Evolutionary conservation across 108 stramenopile species (phyloP).

Genomic region (Schizochytrium sp.): DNA sequence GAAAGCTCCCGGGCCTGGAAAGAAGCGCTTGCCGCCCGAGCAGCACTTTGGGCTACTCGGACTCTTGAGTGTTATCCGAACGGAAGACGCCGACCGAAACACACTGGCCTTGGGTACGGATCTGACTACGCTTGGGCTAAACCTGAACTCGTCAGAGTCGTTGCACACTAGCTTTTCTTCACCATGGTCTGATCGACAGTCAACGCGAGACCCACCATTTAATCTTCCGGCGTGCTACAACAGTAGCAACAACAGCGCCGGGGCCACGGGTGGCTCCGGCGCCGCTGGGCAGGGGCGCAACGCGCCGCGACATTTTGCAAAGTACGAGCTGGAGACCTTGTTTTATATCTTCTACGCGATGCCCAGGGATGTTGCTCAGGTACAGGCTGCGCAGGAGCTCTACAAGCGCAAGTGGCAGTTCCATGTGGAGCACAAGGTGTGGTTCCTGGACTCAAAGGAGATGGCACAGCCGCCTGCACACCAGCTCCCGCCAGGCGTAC

Average conservation of each 20-base stretch:
- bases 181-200: conserved; percentile 76
- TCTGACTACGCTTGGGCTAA: conserved; percentile 84
- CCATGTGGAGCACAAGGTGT: conserved; percentile 85
- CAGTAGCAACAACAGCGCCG: conserved; percentile 74
- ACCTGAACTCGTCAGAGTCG: conserved; percentile 78
- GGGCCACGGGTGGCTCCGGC: neutral
- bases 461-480: neutral
- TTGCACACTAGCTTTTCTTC: conserved; percentile 83
- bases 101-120: conserved; percentile 86
- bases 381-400: conserved; percentile 92
- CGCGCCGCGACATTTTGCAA: conserved; percentile 60
- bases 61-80: conserved; percentile 82
- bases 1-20: neutral
- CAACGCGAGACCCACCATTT: conserved; percentile 79
- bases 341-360: conserved; percentile 97
- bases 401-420: conserved; percentile 93
- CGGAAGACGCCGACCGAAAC: conserved; percentile 88
- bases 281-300: neutral
- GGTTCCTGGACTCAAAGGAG: conserved; percentile 41
- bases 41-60: conserved; percentile 75
- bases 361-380: conserved; percentile 90
- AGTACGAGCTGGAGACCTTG: conserved; percentile 93
- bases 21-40: neutral
- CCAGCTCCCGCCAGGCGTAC: neutral
- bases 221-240: conserved; percentile 79